These are phyloP conservation scores for Trametes coccinea DNA, from an alignment of 768 basidiomycete genomes.

Conservation along the genomic window DNA sequence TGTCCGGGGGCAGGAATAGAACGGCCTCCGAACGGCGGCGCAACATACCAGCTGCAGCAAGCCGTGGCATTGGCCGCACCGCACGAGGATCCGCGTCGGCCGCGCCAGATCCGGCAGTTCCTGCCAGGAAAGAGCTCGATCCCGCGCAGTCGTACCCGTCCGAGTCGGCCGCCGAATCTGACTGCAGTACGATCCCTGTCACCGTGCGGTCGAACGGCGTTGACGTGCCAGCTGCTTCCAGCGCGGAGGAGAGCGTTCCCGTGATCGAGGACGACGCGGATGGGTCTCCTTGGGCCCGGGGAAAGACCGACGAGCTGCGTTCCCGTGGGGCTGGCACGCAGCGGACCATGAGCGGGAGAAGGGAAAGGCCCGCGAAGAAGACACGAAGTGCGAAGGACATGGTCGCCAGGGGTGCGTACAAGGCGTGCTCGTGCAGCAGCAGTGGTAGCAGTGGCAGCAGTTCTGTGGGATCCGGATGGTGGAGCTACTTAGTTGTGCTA, in stretches of 20 bases:
- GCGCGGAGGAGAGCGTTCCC: slow-evolving; percentile 1
- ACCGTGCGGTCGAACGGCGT: not conserved
- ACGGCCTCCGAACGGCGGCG: slow-evolving; percentile 3
- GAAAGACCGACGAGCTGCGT: not conserved
- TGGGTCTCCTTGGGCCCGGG: not conserved
- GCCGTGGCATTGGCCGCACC: not conserved
- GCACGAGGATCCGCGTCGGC: not conserved
- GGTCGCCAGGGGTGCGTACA: not conserved
- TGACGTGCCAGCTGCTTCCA: slow-evolving; percentile 2
- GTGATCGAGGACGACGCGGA: not conserved
- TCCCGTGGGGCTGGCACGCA: slow-evolving; percentile 14
- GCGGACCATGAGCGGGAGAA: slow-evolving; percentile 21
- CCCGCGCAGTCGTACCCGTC: no score
- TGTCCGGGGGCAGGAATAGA: slow-evolving; percentile 9
- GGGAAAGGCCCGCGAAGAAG: slow-evolving; percentile 10
- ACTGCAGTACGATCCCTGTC: not conserved
- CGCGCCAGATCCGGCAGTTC: not conserved
- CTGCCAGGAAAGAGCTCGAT: slow-evolving; percentile 3
- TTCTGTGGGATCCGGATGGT: not conserved
- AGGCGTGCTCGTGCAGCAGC: slow-evolving; percentile 1
- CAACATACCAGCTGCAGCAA: no score
- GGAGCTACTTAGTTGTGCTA: not conserved
- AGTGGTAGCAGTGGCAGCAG: no score
- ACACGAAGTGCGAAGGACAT: slow-evolving; percentile 1
- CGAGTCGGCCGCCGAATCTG: no score